These are phyloP conservation scores for Cryomyces antarcticus DNA, from an alignment of 495 filamentous ascomycete species.

Conservation along the genomic window DNA sequence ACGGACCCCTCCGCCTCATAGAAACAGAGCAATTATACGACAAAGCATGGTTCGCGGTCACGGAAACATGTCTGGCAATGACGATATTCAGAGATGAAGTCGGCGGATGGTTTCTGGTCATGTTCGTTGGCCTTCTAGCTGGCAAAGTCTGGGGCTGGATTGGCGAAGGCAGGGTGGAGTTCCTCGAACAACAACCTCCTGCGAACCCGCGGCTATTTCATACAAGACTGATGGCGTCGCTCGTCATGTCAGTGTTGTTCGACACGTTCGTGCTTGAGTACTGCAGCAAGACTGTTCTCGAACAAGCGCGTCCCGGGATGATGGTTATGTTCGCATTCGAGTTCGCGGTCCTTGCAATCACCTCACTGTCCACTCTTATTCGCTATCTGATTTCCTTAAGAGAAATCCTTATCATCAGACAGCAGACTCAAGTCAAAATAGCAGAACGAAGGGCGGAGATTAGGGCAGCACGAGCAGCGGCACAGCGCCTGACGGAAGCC, in stretches of 20 bases:
- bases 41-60: conserved; percentile 91
- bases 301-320: conserved; percentile 79
- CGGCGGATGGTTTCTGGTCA: conserved; percentile 80
- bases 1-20: conserved; percentile 75
- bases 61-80: conserved; percentile 93
- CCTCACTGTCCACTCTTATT: conserved; percentile 54
- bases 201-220: conserved; percentile 83
- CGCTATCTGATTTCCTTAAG: conserved; percentile 64
- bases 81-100: conserved; percentile 95
- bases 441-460: conserved; percentile 38
- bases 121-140: conserved; percentile 82
- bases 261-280: conserved; percentile 61
- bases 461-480: conserved; percentile 37
- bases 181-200: conserved; percentile 86
- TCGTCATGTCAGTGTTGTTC: conserved; percentile 57
- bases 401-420: conserved; percentile 52
- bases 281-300: conserved; percentile 59
- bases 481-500: conserved; percentile 36
- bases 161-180: conserved; percentile 80
- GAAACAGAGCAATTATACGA: conserved; percentile 95
- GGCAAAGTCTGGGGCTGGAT: conserved; percentile 99
- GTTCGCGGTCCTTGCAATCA: conserved; percentile 68
- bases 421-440: conserved; percentile 43
- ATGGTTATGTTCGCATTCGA: conserved; percentile 99
- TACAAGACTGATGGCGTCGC: conserved; percentile 53